These are phyloP conservation scores for Rheum nobile DNA, from an alignment of 148 eudicot species.

Conservation along the genomic window DNA sequence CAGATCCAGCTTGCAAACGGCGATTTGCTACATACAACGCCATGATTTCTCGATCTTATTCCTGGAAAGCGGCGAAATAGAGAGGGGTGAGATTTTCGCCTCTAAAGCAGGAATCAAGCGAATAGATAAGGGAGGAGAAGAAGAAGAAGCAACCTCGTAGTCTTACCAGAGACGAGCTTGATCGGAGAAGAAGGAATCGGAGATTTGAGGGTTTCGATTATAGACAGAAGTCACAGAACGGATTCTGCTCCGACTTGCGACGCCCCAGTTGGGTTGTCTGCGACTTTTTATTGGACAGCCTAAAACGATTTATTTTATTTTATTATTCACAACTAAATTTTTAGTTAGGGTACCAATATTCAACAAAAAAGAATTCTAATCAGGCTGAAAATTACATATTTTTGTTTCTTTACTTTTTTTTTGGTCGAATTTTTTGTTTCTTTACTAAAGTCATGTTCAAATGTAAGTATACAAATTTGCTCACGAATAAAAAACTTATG, in stretches of 20 bases:
- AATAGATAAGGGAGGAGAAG: neutral
- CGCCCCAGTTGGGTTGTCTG: neutral
- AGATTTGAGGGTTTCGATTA: neutral
- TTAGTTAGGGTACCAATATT: too few relatives aligned
- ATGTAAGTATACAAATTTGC: too few relatives aligned
- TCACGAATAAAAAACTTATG: too few relatives aligned
- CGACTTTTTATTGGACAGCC: neutral
- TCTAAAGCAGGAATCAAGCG: neutral
- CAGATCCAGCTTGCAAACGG: slow-evolving; percentile 30
- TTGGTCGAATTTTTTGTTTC: too few relatives aligned
- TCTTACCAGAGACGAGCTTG: too few relatives aligned
- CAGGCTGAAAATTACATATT: too few relatives aligned
- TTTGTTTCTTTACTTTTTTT: too few relatives aligned
- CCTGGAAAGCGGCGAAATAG: neutral
- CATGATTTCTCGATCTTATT: slow-evolving; percentile 21
- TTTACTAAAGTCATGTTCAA: too few relatives aligned
- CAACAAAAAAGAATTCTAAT: too few relatives aligned
- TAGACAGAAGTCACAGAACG: neutral
- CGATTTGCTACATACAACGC: slow-evolving; percentile 39
- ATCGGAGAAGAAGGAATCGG: too few relatives aligned
- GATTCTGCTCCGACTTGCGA: neutral
- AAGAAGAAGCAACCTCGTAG: neutral
- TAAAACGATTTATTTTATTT: neutral
- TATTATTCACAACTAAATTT: too few relatives aligned
- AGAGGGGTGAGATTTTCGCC: neutral